Evolutionary conservation across 441 rosid genomes (phyloP), one percentile per base, ranked within the genome.

Genomic region (Erodium moschatum): DNA sequence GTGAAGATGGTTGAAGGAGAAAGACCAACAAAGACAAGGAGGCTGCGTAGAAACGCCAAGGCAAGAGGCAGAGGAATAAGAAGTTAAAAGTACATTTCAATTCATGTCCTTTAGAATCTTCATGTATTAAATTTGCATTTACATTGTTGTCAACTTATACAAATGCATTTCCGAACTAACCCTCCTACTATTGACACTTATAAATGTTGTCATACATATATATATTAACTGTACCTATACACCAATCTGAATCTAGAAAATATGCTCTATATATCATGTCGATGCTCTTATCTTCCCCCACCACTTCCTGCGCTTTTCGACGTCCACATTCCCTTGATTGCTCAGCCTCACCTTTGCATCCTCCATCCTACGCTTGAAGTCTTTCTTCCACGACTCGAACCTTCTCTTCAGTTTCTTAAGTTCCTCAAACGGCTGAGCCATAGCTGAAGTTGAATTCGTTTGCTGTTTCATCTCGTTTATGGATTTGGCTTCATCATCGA

Each of bases 311-410:
- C 87, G 85, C 81, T 77, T 89, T 1, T 85, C 85, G 50, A 69
- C 77, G n/a, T 85, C 96, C 61, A 76, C 50, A 65, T 69, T 74
- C 56, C 82, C 79, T 33, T 70, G 82, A 73, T 84, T 91, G 70
- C 81, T 84, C 42, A 94, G 79, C 79, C 86, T 86, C 70, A 73
- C 78, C 76, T 87, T 94, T 0, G 90, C 71, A 63, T 87, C 96
- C 80, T 83, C 81, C 71, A 94, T 74, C 81, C 89, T 82, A 64
- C 78, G 75, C 82, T 87, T 94, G 80, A 87, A 94, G 68, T 87
- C 97, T 75, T 86, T 94, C 86, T 87, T 94, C 99, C 99, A 94
- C 11, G 82, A 65, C 81, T 91, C 88, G 46, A 94, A 91, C 70
- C 81, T 81, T 16, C 44, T 67, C 81, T 82, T 94, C 79, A 95